Evolutionary conservation across 495 filamentous ascomycete genomes (phyloP).

Genomic region (Saxophila tyrrhenica): DNA sequence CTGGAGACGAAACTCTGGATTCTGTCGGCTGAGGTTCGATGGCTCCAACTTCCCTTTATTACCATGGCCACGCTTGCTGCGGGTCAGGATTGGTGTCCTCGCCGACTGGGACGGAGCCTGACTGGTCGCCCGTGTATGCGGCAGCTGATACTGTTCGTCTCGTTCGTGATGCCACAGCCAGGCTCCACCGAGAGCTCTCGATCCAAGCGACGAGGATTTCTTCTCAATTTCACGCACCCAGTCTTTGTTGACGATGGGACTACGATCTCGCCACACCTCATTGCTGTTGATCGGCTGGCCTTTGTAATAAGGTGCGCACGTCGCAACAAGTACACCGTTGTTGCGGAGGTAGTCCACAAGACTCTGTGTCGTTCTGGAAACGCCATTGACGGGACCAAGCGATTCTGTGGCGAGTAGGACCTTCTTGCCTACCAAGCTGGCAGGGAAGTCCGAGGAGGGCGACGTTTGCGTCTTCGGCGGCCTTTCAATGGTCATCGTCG

Average conservation of each 20-base stretch:
- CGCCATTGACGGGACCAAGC: constrained; percentile 55
- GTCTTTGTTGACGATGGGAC: constrained; percentile 17
- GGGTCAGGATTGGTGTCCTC: constrained; percentile 4
- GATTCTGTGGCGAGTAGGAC: constrained; percentile 53
- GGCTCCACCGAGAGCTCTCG: constrained; percentile 15
- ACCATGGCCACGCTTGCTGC: constrained; percentile 8
- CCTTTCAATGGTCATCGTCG: neutral
- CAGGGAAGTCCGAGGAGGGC: constrained; percentile 30
- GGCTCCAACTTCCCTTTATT: constrained; percentile 1
- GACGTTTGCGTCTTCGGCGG: neutral
- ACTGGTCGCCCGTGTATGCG: neutral
- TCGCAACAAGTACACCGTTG: constrained; percentile 44
- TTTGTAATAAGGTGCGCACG: constrained; percentile 44
- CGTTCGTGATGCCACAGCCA: constrained; percentile 19
- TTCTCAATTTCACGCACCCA: constrained; percentile 14
- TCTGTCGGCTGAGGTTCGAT: constrained; percentile 3
- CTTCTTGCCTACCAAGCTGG: constrained; percentile 39
- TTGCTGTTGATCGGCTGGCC: constrained; percentile 16
- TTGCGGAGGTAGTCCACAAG: constrained; percentile 48
- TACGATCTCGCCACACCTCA: constrained; percentile 8
- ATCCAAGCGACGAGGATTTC: constrained; percentile 14
- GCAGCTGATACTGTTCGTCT: neutral
- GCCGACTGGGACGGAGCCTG: neutral
- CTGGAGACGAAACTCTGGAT: constrained; percentile 40
- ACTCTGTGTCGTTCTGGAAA: constrained; percentile 50